Evolutionary conservation across 768 basidiomycete genomes (phyloP).

Genomic region (Lactarius pseudohatsudake): DNA sequence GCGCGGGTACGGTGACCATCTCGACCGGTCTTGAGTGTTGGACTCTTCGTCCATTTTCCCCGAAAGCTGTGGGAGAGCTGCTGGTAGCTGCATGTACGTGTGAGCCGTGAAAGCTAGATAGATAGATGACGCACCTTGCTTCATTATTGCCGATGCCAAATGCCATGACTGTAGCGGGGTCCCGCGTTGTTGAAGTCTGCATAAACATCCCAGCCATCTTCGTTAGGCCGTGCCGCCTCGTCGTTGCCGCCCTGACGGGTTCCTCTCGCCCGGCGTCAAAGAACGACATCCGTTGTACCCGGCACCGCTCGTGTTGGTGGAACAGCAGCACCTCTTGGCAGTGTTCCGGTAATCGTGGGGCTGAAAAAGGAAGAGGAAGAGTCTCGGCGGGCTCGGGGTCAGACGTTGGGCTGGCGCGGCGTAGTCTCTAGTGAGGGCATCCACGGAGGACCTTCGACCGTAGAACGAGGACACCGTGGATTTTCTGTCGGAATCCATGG

Average conservation of each 20-base stretch:
- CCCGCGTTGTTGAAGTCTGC: constrained; percentile 90
- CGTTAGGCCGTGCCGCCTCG: constrained; percentile 52
- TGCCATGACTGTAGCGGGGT: constrained; percentile 68
- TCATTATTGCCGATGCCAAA: constrained; percentile 46
- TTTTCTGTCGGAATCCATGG: constrained; percentile 77
- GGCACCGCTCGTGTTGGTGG: constrained; percentile 36
- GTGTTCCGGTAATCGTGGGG: constrained; percentile 36
- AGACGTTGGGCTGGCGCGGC: constrained; percentile 35
- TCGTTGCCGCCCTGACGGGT: constrained; percentile 74
- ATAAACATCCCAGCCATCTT: constrained; percentile 72
- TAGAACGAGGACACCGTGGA: constrained; percentile 82
- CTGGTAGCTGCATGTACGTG: constrained; percentile 25
- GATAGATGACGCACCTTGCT: constrained; percentile 44
- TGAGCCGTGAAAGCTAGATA: constrained; percentile 25
- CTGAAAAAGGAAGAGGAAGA: constrained; percentile 69
- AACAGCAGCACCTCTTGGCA: constrained; percentile 38
- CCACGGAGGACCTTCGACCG: constrained; percentile 57
- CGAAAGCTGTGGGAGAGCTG: constrained; percentile 19
- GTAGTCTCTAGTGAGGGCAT: constrained; percentile 59
- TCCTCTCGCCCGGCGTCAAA: constrained; percentile 68
- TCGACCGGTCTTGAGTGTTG: constrained; percentile 57
- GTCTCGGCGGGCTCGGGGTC: constrained; percentile 54
- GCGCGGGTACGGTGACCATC: constrained; percentile 86
- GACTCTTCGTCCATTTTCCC: constrained; percentile 43
- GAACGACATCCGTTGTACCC: constrained; percentile 76